phyloP scores from a whole-genome alignment of 2,329 filamentous ascomycete species.

The Botryosphaeria agaves region DNA sequence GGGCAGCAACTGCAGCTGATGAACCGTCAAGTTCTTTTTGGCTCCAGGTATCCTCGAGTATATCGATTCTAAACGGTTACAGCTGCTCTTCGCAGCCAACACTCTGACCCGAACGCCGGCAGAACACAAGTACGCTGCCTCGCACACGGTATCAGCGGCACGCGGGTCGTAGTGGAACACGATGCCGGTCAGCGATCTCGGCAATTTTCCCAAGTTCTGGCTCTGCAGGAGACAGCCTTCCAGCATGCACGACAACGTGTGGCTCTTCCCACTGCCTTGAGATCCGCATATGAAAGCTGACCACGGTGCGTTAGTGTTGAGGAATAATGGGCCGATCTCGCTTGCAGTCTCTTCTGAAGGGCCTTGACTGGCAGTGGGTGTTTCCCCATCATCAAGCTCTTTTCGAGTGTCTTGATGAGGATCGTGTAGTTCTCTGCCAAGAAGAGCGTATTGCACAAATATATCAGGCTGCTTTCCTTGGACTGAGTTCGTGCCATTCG shows the following conservation, averaged over 20 bases:
- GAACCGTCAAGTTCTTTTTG: slow-evolving; percentile 28
- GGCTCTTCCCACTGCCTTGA: slow-evolving; percentile 44
- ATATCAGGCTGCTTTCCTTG: too few relatives aligned
- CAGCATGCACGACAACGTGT: slow-evolving; percentile 40
- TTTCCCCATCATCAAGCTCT: too few relatives aligned
- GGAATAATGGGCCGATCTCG: too few relatives aligned
- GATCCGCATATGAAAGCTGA: slow-evolving; percentile 46
- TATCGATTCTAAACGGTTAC: slow-evolving; percentile 19
- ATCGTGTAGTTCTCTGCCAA: too few relatives aligned
- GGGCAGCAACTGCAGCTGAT: slow-evolving; percentile 28
- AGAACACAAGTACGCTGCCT: slow-evolving; percentile 38
- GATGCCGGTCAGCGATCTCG: slow-evolving; percentile 37
- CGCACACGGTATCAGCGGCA: slow-evolving; percentile 33
- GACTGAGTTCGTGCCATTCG: too few relatives aligned
- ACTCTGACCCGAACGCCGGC: slow-evolving; percentile 29
- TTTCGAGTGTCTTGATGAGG: too few relatives aligned
- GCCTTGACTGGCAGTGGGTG: too few relatives aligned
- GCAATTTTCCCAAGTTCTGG: slow-evolving; percentile 24
- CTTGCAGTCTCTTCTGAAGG: too few relatives aligned
- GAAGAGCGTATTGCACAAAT: too few relatives aligned
- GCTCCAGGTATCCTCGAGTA: slow-evolving; percentile 27
- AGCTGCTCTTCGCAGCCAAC: slow-evolving; percentile 33
- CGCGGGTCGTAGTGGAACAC: slow-evolving; percentile 40
- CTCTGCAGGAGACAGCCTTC: slow-evolving; percentile 38
- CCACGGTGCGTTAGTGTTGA: slow-evolving; percentile 38